Conservation (phyloP, 1,139 yeast species). For the Suhomyces choctaworum region DNA sequence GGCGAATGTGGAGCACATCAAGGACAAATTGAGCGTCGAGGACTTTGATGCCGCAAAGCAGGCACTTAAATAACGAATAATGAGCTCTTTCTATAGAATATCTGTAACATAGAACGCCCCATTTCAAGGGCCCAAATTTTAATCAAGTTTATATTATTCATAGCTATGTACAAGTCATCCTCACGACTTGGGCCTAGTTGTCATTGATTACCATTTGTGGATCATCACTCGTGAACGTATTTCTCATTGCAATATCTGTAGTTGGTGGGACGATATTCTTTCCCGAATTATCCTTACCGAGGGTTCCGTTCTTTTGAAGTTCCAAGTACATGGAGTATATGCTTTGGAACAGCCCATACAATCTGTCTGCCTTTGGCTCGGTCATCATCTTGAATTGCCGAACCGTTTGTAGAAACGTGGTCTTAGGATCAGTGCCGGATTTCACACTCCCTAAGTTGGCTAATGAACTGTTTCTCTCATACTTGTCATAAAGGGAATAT, state of each 20-base stretch:
- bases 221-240: conserved; percentile 50
- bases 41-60: conserved; percentile 53
- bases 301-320: conserved; percentile 23
- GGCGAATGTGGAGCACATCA: conserved; percentile 39
- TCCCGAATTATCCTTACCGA: conserved; percentile 40
- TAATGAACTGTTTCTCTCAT: conserved; percentile 51
- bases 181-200: too few relatives aligned
- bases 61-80: conserved; percentile 33
- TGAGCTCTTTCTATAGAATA: background rate
- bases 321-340: conserved; percentile 38
- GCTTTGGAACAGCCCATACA: conserved; percentile 37
- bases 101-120: background rate
- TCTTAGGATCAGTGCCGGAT: conserved; percentile 51
- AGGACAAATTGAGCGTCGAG: conserved; percentile 53
- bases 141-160: background rate
- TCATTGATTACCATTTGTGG: conserved; percentile 43
- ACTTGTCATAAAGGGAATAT: conserved; percentile 53
- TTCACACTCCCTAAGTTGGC: conserved; percentile 55
- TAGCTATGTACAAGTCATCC: too few relatives aligned
- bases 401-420: conserved; percentile 50
- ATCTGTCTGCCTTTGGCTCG: conserved; percentile 37
- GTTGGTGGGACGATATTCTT: conserved; percentile 38
- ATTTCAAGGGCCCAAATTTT: too few relatives aligned
- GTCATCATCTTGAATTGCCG: conserved; percentile 61
- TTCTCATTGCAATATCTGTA: conserved; percentile 46